Base-by-base conservation (phyloP, 2,329 filamentous ascomycete species). In the Truncatella angustata region DNA sequence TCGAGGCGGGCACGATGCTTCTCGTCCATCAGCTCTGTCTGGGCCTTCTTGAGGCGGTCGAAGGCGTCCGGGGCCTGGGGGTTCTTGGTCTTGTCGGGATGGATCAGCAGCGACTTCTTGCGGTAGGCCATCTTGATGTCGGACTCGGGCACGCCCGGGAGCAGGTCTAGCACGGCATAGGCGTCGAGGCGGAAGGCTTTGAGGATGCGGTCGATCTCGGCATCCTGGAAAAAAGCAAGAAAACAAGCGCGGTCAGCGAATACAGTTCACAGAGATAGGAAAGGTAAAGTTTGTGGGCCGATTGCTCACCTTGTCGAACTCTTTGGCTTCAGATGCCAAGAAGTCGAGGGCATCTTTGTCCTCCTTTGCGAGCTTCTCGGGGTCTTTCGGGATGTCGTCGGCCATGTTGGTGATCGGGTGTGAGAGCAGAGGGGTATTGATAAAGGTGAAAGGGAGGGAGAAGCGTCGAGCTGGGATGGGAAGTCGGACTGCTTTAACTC, bases 51-150 rank as follows among this genome's bases (percentile, higher is more conserved):
- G 24, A 99, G 81, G 9, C 93, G 86, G 73, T 99, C 94, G 67
- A 99, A 99, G 59, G 94, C 94, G 64, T 97, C 94, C 3, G 94
- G 93, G 0, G 94, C 94, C 45, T 79, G 82, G 0, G 91, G 87
- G 67, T 99, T 97, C 65, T 86, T 86, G 52, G 94, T 97, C 72
- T 99, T 99, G 77, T 99, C 94, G 5, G 94, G 94, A 76, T 99
- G 94, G 76, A 99, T 97, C 45, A 99, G 85, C 52, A 99, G 86
- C n/a, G 94, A 99, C 73, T 97, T 97, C 64, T 91, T 92, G 77
- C 94, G 92, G 75, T 97, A 99, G 60, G 84, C 83, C 61, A 87
- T 78, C 74, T 97, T 97, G 78, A 99, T 97, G 74, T 97, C 94
- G 54, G 90, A 92, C 63, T 97, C 93, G 51, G 94, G 85, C 18